Percentiles rank a stretch among this genome's conserved stretches.
phyloP scores from a whole-genome alignment of 352 stramenopile species.

The Phytophthora fragariaefolia region DNA sequence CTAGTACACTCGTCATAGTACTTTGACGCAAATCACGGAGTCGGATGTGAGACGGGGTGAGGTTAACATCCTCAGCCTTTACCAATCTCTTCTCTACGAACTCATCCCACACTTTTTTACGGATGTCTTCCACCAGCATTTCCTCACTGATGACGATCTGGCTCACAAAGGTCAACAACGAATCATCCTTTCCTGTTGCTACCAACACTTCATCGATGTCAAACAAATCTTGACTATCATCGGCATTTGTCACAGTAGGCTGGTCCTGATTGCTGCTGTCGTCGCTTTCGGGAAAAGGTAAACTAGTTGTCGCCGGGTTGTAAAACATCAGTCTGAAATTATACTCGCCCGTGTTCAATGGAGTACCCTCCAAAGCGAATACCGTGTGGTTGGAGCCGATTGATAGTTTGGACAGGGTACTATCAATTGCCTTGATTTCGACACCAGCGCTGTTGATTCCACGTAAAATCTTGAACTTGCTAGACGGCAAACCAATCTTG shows the following conservation, averaged over 20 bases:
- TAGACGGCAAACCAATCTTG: conserved; percentile 50
- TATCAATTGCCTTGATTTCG: conserved; percentile 85
- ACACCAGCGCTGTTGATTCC: conserved; percentile 70
- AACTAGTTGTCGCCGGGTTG: conserved; percentile 22
- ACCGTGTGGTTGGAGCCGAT: conserved; percentile 75
- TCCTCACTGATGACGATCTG: conserved; percentile 81
- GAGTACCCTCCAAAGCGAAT: conserved; percentile 69
- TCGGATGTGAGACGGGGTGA: conserved; percentile 55
- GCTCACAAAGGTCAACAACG: conserved; percentile 57
- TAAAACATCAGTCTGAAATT: conserved; percentile 79
- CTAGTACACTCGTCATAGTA: conserved; percentile 69
- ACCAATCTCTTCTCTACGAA: conserved; percentile 58
- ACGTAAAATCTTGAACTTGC: conserved; percentile 82
- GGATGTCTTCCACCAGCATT: conserved; percentile 78
- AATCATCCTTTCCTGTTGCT: conserved; percentile 55
- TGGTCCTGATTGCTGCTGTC: conserved; percentile 28
- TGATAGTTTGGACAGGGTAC: conserved; percentile 75
- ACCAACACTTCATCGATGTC: conserved; percentile 73
- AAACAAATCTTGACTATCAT: conserved; percentile 44
- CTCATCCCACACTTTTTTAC: conserved; percentile 49
- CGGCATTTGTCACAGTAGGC: conserved; percentile 28
- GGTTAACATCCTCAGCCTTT: conserved; percentile 21
- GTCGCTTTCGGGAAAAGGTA: conserved; percentile 7
- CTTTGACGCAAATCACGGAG: conserved; percentile 74
- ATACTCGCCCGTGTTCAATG: conserved; percentile 77